Conservation (phyloP, 495 filamentous ascomycete genomes). For the Tuber melanosporum region DNA sequence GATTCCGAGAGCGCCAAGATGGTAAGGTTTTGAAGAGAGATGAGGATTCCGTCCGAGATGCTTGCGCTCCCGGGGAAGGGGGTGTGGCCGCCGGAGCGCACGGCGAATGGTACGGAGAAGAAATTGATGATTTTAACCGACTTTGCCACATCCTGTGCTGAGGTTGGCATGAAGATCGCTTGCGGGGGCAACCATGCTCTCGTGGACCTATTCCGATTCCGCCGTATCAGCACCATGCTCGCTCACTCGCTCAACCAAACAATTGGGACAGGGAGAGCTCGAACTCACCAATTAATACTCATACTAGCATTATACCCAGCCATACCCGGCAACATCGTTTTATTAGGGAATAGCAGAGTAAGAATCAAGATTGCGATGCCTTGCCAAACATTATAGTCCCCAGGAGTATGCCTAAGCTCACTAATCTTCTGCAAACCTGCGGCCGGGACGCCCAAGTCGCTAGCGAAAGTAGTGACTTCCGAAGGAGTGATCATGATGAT, state of each 20-base stretch:
- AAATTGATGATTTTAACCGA: conserved; percentile 31
- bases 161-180: conserved; percentile 34
- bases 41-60: conserved; percentile 45
- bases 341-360: neutral
- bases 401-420: neutral
- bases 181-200: conserved; percentile 36
- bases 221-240: neutral
- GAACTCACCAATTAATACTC: neutral
- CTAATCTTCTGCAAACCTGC: neutral
- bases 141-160: conserved; percentile 24
- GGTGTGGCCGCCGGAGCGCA: conserved; percentile 49
- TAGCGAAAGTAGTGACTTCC: neutral
- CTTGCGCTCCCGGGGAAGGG: conserved; percentile 46
- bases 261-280: neutral
- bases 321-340: neutral
- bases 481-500: neutral
- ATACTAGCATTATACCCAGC: neutral
- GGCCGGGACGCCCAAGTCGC: neutral
- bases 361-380: neutral
- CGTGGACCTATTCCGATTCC: conserved; percentile 26
- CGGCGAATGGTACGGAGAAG: conserved; percentile 45
- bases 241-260: neutral
- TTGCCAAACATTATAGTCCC: neutral
- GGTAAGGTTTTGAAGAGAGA: conserved; percentile 44
- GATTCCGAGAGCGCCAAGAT: conserved; percentile 8